Base-by-base conservation (phyloP, 345 rosid species). In the Syzygium jambos region DNA sequence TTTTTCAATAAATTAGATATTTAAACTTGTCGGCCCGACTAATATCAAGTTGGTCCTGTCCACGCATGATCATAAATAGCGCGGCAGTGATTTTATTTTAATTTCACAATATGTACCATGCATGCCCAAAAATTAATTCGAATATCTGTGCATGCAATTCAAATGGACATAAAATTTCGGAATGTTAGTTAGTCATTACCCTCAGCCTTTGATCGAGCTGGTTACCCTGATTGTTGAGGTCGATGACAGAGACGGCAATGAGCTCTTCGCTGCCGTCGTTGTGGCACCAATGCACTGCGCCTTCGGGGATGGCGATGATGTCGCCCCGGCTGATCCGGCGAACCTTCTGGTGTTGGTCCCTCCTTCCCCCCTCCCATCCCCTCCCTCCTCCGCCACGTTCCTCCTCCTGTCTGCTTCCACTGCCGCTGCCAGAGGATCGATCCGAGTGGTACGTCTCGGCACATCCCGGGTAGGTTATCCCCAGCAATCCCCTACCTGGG, bases 301-400 rank as follows among this genome's bases (percentile, higher is more conserved):
- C 91, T 19, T 87, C 85, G 1, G 91, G 91, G 43, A 92, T 41
- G 86, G 90, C 90, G n/a, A 92, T 34, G 84, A 92, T 23, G 52
- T 92, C 93, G 3, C 93, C 93, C 2, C 61, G 87, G 77, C 89
- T 88, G n/a, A 90, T 65, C 46, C 87, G 84, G 19, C 77, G 89
- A 54, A 92, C 53, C 88, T 90, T 92, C 91, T 92, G 92, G 89
- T 90, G 93, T 85, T 68, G 84, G 90, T 92, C 92, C 11, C 51
- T 52, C 10, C 51, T 89, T 90, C 8, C 86, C 52, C n/a, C 25
- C 2, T 77, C 55, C 73, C 57, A 87, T 38, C 23, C 77, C 30
- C 46, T n/a, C 84, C 84, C 63, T 85, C 73, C 22, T 63, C 82
- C 41, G 9, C 59, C 78, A 83, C 41, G 41, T 38, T 38, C 27